Base-by-base conservation (phyloP, 441 rosid genomes). In the Bocquillonia castaneifolia region DNA sequence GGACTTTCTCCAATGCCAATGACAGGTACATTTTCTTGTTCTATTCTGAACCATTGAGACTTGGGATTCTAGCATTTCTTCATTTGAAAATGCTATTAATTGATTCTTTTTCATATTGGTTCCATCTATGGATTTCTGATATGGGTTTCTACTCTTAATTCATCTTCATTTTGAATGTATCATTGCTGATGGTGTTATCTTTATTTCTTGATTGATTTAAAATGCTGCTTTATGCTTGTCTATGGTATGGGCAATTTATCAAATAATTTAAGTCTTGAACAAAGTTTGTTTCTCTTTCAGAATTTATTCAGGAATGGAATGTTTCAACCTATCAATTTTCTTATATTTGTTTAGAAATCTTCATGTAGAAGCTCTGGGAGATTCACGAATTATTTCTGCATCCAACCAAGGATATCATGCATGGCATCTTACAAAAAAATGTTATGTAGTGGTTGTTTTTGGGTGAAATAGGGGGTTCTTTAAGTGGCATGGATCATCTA, bases 1-100 rank as follows among this genome's bases (percentile, higher is more conserved):
- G 84, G 77, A 76, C 81, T 68, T 74, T 37, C 23, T 13, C 77
- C 26, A 31, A 28, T 62, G 71, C 73, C 74, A 67, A 60, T 23
- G 67, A 66, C 51, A 45, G 73, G 80, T 77, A 63, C 32, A 37
- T 40, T 59, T 39, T 25, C 63, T 37, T 53, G 29, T 36, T 48
- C 1, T 22, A 9, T 22, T 59, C 48, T 32, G 29, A 20, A 34
- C 23, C 48, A n/a, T 13, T 44, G 10, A 44, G 67, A 5, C 29
- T 63, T 39, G 50, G 23, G 67, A n/a, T 47, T 47, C 28, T 63
- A 47, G n/a, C 37, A 29, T 64, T 31, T 25, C 14, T 5, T 22
- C 23, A 1, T 26, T 18, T 15, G 5, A 26, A 62, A 20, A 39
- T 18, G n/a, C 15, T 12, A 20, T 62, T 42, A 14, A 62, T 39